phyloP scores from a whole-genome alignment of 2,329 filamentous ascomycete genomes.

The Aspergillus fischeri region DNA sequence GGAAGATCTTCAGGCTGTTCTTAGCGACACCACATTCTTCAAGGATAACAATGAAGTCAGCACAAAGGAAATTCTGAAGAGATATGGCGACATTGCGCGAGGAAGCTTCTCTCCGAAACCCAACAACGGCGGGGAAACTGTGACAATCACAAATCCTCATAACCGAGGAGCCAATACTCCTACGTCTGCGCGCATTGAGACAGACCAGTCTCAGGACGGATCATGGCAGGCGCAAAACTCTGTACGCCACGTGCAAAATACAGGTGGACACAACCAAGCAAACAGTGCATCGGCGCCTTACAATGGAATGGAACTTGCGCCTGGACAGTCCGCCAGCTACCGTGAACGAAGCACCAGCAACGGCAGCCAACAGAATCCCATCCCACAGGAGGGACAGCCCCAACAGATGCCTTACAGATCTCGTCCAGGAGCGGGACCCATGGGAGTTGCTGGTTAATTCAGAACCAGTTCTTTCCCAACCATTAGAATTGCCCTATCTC shows the following conservation, averaged over 20 bases:
- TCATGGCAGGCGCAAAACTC: conserved; percentile 80
- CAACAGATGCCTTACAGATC: conserved; percentile 35
- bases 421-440: conserved; percentile 35
- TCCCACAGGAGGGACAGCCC: conserved; percentile 26
- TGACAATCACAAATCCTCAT: conserved; percentile 38
- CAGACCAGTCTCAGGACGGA: conserved; percentile 68
- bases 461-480: conserved; percentile 9
- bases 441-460: conserved; percentile 36
- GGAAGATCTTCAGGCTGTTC: conserved; percentile 79
- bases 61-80: conserved; percentile 93
- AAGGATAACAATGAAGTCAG: conserved; percentile 81
- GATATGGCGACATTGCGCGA: conserved; percentile 78
- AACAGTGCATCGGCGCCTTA: conserved; percentile 18
- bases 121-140: conserved; percentile 52
- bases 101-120: conserved; percentile 55
- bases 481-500: conserved; percentile 6
- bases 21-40: conserved; percentile 79
- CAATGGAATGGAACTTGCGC: conserved; percentile 23
- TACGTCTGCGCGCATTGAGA: conserved; percentile 68
- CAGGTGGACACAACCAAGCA: conserved; percentile 34
- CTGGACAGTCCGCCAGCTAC: conserved; percentile 23
- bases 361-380: conserved; percentile 26
- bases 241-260: conserved; percentile 65
- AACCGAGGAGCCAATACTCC: conserved; percentile 38
- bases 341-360: conserved; percentile 36